Conservation (phyloP, 768 basidiomycete species). For the Clathrus columnatus region DNA sequence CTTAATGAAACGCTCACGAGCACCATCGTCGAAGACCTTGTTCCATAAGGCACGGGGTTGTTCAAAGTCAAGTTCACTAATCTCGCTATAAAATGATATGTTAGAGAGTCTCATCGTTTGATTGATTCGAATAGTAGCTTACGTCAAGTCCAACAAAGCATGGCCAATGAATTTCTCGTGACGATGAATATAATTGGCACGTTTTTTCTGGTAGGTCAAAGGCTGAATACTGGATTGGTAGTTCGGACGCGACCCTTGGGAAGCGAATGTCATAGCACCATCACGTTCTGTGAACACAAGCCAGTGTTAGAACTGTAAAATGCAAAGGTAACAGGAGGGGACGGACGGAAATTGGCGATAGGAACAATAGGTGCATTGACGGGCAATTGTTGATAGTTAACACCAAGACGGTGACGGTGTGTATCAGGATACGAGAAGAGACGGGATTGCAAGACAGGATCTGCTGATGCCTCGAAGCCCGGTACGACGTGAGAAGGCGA, state of each 20-base stretch:
- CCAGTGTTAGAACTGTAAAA: background rate
- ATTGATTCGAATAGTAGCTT: background rate
- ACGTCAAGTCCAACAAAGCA: slow-evolving; percentile 50
- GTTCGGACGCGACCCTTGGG: slow-evolving; percentile 80
- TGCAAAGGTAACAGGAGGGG: background rate
- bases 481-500: slow-evolving; percentile 82
- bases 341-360: slow-evolving; percentile 68
- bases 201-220: slow-evolving; percentile 51
- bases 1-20: slow-evolving; percentile 51
- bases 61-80: slow-evolving; percentile 83
- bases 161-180: slow-evolving; percentile 75
- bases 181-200: slow-evolving; percentile 29
- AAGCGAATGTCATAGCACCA: slow-evolving; percentile 57
- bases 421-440: slow-evolving; percentile 93
- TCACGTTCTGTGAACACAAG: slow-evolving; percentile 47
- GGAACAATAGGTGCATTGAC: slow-evolving; percentile 73
- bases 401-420: slow-evolving; percentile 74
- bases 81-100: slow-evolving; percentile 34
- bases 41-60: slow-evolving; percentile 66
- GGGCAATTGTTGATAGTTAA: slow-evolving; percentile 76
- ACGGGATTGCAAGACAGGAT: slow-evolving; percentile 90
- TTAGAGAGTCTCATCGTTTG: slow-evolving; percentile 13
- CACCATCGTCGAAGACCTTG: slow-evolving; percentile 57
- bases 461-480: slow-evolving; percentile 83
- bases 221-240: slow-evolving; percentile 75